Percentiles rank a stretch among this genome's conserved stretches.
Conservation (phyloP, 2,329 filamentous ascomycete genomes). For the Beauveria sp. region DNA sequence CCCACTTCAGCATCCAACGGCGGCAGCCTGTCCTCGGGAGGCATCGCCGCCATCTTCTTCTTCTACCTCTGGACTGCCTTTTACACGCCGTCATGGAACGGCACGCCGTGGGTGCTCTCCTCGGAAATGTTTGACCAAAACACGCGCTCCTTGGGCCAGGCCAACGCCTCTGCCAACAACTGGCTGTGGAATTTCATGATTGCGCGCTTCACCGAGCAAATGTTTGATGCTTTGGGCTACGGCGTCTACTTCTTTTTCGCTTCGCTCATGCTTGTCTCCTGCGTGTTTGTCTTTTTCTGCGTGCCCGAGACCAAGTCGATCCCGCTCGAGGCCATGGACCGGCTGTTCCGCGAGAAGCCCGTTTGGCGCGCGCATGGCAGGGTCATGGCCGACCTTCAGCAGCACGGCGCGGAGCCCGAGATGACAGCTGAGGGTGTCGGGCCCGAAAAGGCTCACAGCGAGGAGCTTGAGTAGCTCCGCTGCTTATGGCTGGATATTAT, state of each 20-base stretch:
- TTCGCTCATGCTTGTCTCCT: constrained; percentile 49
- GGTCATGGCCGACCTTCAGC: constrained; percentile 35
- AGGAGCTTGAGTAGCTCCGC: not conserved
- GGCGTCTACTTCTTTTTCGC: constrained; percentile 66
- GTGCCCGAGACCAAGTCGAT: constrained; percentile 60
- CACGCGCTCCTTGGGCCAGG: constrained; percentile 56
- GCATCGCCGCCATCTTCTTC: constrained; percentile 60
- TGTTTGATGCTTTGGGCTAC: constrained; percentile 51
- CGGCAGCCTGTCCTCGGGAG: constrained; percentile 33
- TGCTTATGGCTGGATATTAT: not conserved
- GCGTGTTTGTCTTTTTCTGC: constrained; percentile 53
- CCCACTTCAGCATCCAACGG: constrained; percentile 23
- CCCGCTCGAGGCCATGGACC: constrained; percentile 58
- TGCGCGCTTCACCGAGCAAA: constrained; percentile 58
- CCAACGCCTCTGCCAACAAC: constrained; percentile 62
- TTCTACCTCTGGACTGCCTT: constrained; percentile 54
- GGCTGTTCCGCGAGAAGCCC: constrained; percentile 46
- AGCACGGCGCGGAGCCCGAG: not conserved
- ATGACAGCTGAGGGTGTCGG: not conserved
- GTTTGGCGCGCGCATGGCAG: constrained; percentile 33
- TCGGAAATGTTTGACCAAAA: constrained; percentile 68
- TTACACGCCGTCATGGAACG: constrained; percentile 67
- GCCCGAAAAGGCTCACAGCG: not conserved
- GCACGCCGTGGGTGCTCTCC: constrained; percentile 69
- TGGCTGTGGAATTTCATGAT: constrained; percentile 70